phyloP scores from a whole-genome alignment of 345 rosid genomes.

The Nephelium lappaceum region DNA sequence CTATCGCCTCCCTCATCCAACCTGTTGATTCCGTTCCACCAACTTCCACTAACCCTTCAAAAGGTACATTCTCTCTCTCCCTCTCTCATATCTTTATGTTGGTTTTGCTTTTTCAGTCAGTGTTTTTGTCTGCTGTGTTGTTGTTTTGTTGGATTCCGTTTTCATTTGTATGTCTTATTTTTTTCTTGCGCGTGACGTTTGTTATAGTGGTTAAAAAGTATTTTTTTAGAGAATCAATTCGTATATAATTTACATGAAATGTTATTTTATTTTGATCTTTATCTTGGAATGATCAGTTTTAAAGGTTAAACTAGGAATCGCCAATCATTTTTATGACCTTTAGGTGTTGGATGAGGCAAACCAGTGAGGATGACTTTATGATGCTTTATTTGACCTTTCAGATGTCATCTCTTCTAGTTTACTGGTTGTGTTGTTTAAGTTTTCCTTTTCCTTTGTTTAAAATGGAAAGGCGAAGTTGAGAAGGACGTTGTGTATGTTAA shows the following conservation, averaged over 20 bases:
- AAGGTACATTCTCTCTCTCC: constrained; percentile 43
- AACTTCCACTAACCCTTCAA: constrained; percentile 52
- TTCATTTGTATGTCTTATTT: too few species aligned
- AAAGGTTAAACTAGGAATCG: background rate
- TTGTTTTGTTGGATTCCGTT: constrained; percentile 2
- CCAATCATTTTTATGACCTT: background rate
- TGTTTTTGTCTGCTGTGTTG: background rate
- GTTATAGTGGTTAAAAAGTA: too few species aligned
- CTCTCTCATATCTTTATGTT: constrained; percentile 6
- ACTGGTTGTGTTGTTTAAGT: background rate
- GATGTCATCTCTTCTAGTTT: background rate
- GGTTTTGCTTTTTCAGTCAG: constrained; percentile 9
- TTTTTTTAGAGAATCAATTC: too few species aligned
- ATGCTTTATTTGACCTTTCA: background rate
- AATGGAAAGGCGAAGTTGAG: too few species aligned
- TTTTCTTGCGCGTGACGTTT: too few species aligned
- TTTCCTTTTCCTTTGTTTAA: background rate
- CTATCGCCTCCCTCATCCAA: constrained; percentile 54
- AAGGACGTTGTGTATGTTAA: too few species aligned
- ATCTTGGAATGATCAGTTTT: background rate
- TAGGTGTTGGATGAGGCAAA: background rate
- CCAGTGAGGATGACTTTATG: background rate
- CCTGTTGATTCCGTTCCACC: constrained; percentile 67
- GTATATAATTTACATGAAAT: background rate
- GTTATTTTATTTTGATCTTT: background rate